Evolutionary conservation across 78 protist genomes (phyloP).

Genomic region (Planoprotostelium fungivorum): DNA sequence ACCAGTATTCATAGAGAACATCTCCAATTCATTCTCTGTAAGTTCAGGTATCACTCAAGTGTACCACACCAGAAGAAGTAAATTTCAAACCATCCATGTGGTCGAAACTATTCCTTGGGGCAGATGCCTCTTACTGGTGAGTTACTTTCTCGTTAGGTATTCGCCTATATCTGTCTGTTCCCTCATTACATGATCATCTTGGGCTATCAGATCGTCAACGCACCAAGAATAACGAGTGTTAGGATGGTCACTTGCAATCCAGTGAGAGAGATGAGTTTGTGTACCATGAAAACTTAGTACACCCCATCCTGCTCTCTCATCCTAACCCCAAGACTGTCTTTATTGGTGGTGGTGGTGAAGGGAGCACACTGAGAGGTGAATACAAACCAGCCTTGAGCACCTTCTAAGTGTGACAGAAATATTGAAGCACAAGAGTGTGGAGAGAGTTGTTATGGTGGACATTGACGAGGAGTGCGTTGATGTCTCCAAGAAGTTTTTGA

Average conservation of each 20-base stretch:
- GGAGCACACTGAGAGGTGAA: slow-evolving; percentile 23
- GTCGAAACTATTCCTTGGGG: neutral
- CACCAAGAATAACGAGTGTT: too few species aligned
- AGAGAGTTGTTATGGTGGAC: slow-evolving; percentile 54
- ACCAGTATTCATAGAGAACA: neutral
- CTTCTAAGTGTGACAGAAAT: slow-evolving; percentile 5
- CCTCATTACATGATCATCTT: neutral
- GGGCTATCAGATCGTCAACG: too few species aligned
- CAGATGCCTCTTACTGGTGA: neutral
- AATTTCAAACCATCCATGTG: neutral
- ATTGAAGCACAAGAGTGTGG: slow-evolving; percentile 41
- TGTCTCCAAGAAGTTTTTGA: slow-evolving; percentile 31
- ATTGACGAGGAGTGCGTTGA: slow-evolving; percentile 33
- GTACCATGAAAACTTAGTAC: slow-evolving; percentile 50
- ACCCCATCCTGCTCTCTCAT: slow-evolving; percentile 57
- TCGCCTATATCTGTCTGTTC: neutral
- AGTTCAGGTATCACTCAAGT: neutral
- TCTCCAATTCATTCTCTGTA: neutral
- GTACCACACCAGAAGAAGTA: neutral
- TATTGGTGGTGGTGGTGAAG: slow-evolving; percentile 71
- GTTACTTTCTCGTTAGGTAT: neutral
- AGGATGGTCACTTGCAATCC: slow-evolving; percentile 30
- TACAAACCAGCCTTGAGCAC: neutral
- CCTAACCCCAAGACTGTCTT: slow-evolving; percentile 36
- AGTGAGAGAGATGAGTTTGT: slow-evolving; percentile 40